phyloP scores from a whole-genome alignment of 164 flowering plant species.

The Warburgia ugandensis region DNA sequence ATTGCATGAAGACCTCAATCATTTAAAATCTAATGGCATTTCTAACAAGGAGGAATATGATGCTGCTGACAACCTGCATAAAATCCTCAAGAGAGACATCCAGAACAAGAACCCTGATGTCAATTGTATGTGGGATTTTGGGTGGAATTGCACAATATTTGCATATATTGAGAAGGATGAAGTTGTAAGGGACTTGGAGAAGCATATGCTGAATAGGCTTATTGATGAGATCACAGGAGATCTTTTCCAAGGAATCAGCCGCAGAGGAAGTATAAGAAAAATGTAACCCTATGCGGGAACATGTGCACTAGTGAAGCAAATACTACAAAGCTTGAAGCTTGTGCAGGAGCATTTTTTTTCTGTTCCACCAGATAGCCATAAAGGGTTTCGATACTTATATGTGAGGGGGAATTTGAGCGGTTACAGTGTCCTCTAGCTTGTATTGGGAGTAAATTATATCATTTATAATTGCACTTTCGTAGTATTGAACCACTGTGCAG shows the following conservation, averaged over 20 bases:
- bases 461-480: too few relatives aligned
- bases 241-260: slow-evolving; percentile 10
- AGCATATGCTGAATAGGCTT: slow-evolving; percentile 42
- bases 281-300: too few relatives aligned
- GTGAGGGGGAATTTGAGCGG: not conserved
- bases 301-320: too few relatives aligned
- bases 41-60: slow-evolving; percentile 21
- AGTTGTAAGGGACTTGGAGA: slow-evolving; percentile 57
- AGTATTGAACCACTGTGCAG: not conserved
- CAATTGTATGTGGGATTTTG: slow-evolving; percentile 83
- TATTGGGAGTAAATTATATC: too few relatives aligned
- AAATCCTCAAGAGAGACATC: slow-evolving; percentile 56
- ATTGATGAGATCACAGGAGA: slow-evolving; percentile 51
- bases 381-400: not conserved
- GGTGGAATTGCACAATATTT: slow-evolving; percentile 43
- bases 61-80: slow-evolving; percentile 34
- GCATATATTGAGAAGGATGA: slow-evolving; percentile 45
- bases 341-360: not conserved
- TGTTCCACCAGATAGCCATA: not conserved
- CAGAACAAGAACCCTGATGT: slow-evolving; percentile 35
- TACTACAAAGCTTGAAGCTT: slow-evolving; percentile 1
- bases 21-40: slow-evolving; percentile 28
- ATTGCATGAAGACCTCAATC: slow-evolving; percentile 45
- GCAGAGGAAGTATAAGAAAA: not conserved
- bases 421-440: not conserved